Conservation (phyloP, 306 rosid genomes). For the Hylodesmum podocarpum region DNA sequence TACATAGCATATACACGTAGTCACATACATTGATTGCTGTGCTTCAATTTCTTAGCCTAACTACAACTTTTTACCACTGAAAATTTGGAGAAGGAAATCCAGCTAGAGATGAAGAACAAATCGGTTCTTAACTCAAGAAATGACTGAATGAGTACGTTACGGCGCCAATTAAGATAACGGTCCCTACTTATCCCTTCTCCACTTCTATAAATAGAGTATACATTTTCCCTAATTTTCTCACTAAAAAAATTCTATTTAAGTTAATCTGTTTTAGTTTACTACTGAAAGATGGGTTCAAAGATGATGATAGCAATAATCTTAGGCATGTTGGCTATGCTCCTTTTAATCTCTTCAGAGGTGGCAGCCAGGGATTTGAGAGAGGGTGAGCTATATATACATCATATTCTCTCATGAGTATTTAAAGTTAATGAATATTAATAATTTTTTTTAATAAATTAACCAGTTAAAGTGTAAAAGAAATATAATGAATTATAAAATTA, state of each 20-base stretch:
- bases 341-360: not conserved
- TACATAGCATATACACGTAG: not conserved
- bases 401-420: not conserved
- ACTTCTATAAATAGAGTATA: slow-evolving; percentile 18
- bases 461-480: not conserved
- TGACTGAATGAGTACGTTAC: not conserved
- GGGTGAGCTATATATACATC: not conserved
- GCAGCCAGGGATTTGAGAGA: not conserved
- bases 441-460: not conserved
- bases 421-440: not conserved
- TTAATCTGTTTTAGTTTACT: not conserved
- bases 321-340: not conserved
- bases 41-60: not conserved
- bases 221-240: not conserved
- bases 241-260: not conserved
- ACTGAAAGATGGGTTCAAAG: not conserved
- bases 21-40: not conserved
- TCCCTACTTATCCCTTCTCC: not conserved
- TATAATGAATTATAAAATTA: too few species aligned
- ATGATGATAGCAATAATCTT: not conserved
- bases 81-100: too few species aligned
- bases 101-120: not conserved
- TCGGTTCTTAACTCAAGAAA: too few species aligned
- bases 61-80: too few species aligned
- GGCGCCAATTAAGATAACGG: not conserved